Conservation (phyloP, 1,284 basidiomycete species). For the Cryptococcus neoformans region DNA sequence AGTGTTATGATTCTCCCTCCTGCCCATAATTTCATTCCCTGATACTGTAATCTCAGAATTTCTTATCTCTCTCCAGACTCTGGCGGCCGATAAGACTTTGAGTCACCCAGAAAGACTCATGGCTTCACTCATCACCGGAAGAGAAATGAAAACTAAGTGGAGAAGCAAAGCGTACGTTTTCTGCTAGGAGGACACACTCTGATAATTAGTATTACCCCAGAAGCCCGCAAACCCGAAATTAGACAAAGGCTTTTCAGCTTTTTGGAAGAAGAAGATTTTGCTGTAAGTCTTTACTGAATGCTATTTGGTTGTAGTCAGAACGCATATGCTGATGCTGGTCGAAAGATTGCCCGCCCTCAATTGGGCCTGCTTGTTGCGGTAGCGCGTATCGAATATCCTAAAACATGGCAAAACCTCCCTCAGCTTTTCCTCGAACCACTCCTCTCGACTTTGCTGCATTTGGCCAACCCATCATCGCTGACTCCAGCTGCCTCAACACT, state of each 20-base stretch:
- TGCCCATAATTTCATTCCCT: neutral
- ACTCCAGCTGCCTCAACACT: constrained; percentile 18
- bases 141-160: constrained; percentile 49
- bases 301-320: neutral
- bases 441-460: constrained; percentile 31
- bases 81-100: constrained; percentile 34
- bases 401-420: constrained; percentile 38
- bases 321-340: neutral
- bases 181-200: neutral
- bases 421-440: constrained; percentile 39
- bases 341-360: constrained; percentile 47
- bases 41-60: constrained; percentile 24
- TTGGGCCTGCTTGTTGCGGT: constrained; percentile 42
- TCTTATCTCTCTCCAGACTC: constrained; percentile 41
- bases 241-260: constrained; percentile 44
- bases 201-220: constrained; percentile 37
- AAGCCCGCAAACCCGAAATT: constrained; percentile 42
- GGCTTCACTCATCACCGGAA: constrained; percentile 41
- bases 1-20: neutral
- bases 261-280: constrained; percentile 42
- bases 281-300: constrained; percentile 16
- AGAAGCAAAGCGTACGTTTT: constrained; percentile 40
- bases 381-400: constrained; percentile 46
- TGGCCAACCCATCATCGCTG: constrained; percentile 25
- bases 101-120: constrained; percentile 39